Evolutionary conservation across 352 stramenopile species (phyloP).

Genomic region (Phytophthora nicotianae): DNA sequence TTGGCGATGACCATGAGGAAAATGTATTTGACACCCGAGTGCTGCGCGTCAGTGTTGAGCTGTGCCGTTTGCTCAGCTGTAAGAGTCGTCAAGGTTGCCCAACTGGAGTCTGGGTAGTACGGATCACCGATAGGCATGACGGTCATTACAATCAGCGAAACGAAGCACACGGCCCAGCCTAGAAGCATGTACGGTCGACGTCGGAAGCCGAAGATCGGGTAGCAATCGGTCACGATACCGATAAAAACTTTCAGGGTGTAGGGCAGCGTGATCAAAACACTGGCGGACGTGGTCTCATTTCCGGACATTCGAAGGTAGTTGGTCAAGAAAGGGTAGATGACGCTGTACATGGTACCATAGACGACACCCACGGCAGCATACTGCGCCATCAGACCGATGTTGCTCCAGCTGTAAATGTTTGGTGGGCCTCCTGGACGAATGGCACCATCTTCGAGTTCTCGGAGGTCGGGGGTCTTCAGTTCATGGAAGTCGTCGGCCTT

Average conservation of each 20-base stretch:
- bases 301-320: constrained; percentile 38
- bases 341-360: constrained; percentile 39
- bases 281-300: constrained; percentile 32
- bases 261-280: constrained; percentile 39
- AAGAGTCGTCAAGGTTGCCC: constrained; percentile 14
- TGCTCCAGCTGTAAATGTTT: constrained; percentile 30
- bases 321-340: constrained; percentile 32
- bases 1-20: constrained; percentile 66
- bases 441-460: constrained; percentile 36
- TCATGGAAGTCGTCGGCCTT: constrained; percentile 26
- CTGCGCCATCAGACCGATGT: constrained; percentile 40
- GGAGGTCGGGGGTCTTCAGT: constrained; percentile 29
- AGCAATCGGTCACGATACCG: constrained; percentile 46
- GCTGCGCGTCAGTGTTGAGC: constrained; percentile 35
- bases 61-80: constrained; percentile 19
- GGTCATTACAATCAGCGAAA: constrained; percentile 34
- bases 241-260: constrained; percentile 54
- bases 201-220: constrained; percentile 49
- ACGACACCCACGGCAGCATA: constrained; percentile 40
- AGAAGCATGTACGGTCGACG: constrained; percentile 43
- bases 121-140: constrained; percentile 30
- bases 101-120: constrained; percentile 34
- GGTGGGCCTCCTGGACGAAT: constrained; percentile 34
- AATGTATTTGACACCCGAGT: constrained; percentile 46
- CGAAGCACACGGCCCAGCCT: constrained; percentile 40